These are phyloP conservation scores for Hypseocharis bilobata DNA, from an alignment of 441 rosid genomes.

Conservation along the genomic window DNA sequence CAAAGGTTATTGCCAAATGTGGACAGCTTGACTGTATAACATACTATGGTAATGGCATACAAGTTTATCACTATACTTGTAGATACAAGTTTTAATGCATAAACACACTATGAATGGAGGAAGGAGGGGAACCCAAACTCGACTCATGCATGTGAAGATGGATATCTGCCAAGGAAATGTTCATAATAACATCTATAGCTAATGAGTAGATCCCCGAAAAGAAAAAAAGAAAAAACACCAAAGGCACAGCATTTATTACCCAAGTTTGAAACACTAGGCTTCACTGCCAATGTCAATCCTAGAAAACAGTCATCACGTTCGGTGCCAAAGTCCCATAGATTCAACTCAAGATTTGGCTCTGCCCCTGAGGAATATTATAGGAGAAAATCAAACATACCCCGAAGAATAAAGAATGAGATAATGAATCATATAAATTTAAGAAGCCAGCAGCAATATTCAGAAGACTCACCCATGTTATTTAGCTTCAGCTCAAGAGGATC, in stretches of 20 bases:
- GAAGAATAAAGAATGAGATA: background rate
- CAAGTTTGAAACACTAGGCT: slow-evolving; percentile 65
- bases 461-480: slow-evolving; percentile 53
- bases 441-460: background rate
- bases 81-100: no score
- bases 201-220: no score
- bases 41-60: background rate
- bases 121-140: no score
- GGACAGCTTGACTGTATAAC: background rate
- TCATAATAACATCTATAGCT: no score
- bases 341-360: slow-evolving; percentile 84
- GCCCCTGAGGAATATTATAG: slow-evolving; percentile 35
- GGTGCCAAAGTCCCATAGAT: slow-evolving; percentile 75
- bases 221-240: background rate
- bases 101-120: no score
- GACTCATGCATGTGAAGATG: no score
- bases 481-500: slow-evolving; percentile 75
- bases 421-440: background rate
- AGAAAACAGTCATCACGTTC: slow-evolving; percentile 81
- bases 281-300: slow-evolving; percentile 78
- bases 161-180: no score
- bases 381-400: background rate
- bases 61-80: no score
- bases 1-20: background rate
- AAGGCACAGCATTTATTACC: slow-evolving; percentile 33